A percentile compares a stretch with the other conserved stretches of the same genome.
These are phyloP conservation scores for Thelonectria olida DNA, from an alignment of 2,329 filamentous ascomycete genomes.

Conservation along the genomic window DNA sequence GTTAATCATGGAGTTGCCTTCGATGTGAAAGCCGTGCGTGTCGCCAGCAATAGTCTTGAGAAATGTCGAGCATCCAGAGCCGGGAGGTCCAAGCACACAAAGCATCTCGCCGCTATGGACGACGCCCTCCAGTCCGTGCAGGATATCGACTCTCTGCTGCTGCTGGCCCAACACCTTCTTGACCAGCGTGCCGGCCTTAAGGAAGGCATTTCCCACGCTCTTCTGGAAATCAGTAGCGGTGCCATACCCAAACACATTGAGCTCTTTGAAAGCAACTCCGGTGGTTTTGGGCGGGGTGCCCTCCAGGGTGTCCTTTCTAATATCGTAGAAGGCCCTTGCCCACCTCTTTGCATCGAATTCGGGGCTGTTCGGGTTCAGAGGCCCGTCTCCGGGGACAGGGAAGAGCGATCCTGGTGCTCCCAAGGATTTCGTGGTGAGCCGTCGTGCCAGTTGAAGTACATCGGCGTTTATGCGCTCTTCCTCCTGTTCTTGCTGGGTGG, in stretches of 20 bases:
- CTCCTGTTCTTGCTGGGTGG: conserved; percentile 4
- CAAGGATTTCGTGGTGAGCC: conserved; percentile 20
- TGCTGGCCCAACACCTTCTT: conserved; percentile 61
- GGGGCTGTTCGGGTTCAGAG: conserved; percentile 50
- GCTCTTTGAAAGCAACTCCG: conserved; percentile 70
- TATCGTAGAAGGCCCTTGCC: conserved; percentile 49
- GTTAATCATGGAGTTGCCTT: conserved; percentile 74
- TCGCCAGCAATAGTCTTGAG: conserved; percentile 83
- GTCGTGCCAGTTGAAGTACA: conserved; percentile 24
- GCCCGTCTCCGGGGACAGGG: conserved; percentile 22
- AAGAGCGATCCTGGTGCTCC: conserved; percentile 30
- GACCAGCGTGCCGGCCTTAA: conserved; percentile 53
- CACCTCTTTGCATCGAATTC: conserved; percentile 53
- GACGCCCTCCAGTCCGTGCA: conserved; percentile 70
- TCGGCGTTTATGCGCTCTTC: neutral
- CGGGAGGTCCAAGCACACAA: conserved; percentile 74
- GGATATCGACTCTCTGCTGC: conserved; percentile 69
- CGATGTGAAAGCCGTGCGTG: conserved; percentile 77
- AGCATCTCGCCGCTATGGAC: conserved; percentile 76
- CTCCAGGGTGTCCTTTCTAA: conserved; percentile 41
- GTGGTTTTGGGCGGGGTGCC: conserved; percentile 64
- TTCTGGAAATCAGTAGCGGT: conserved; percentile 74
- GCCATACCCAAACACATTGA: conserved; percentile 72
- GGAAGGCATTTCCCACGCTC: conserved; percentile 59
- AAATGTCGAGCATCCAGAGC: conserved; percentile 78